These are phyloP conservation scores for Darksidea phi DNA, from an alignment of 495 filamentous ascomycete genomes.

Conservation along the genomic window DNA sequence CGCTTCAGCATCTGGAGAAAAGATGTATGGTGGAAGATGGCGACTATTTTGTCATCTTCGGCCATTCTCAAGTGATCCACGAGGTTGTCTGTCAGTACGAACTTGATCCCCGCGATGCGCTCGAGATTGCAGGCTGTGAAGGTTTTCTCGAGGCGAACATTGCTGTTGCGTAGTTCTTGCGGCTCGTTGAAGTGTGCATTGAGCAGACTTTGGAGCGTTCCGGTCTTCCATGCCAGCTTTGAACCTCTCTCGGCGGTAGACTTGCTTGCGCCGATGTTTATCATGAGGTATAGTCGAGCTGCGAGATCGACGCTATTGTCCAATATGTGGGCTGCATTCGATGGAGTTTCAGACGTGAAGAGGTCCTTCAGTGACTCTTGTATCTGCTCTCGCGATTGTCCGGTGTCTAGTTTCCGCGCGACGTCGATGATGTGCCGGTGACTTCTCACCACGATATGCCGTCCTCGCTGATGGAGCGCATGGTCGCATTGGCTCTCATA, in stretches of 20 bases:
- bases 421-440: background rate
- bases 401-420: background rate
- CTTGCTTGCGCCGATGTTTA: background rate
- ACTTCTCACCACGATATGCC: background rate
- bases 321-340: background rate
- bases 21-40: slow-evolving; percentile 48
- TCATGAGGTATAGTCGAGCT: background rate
- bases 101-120: slow-evolving; percentile 44
- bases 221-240: background rate
- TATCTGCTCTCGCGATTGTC: background rate
- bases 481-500: background rate
- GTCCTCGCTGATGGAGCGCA: background rate
- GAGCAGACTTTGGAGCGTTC: background rate
- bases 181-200: background rate
- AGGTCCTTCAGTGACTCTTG: background rate
- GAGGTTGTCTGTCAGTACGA: slow-evolving; percentile 48
- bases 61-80: slow-evolving; percentile 48
- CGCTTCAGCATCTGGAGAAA: slow-evolving; percentile 40
- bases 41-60: slow-evolving; percentile 45
- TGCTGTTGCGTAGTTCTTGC: background rate
- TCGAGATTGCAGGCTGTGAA: slow-evolving; percentile 41
- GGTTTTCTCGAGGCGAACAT: slow-evolving; percentile 5
- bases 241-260: background rate
- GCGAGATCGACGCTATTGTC: background rate
- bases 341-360: background rate